Evolutionary conservation across 208 protist genomes (phyloP).

Genomic region (Trypanosoma caninum): DNA sequence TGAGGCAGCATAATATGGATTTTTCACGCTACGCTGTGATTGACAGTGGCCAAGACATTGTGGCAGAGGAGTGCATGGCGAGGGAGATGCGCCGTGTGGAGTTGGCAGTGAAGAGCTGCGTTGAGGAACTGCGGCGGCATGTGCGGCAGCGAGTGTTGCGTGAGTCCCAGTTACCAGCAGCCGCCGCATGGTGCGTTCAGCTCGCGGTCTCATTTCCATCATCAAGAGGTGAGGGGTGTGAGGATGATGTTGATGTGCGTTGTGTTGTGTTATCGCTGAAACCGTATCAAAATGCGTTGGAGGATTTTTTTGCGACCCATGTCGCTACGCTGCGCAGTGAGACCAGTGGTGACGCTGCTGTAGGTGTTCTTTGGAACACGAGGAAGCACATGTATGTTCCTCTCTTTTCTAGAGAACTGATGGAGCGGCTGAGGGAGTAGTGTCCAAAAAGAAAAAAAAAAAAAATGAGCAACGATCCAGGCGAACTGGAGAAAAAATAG

Average conservation of each 20-base stretch:
- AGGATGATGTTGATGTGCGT: constrained; percentile 16
- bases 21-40: constrained; percentile 42
- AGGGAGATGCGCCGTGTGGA: constrained; percentile 43
- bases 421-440: constrained; percentile 41
- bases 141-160: constrained; percentile 17
- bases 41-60: constrained; percentile 35
- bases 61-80: constrained; percentile 42
- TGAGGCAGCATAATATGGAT: constrained; percentile 23
- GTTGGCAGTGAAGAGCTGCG: constrained; percentile 26
- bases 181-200: constrained; percentile 51
- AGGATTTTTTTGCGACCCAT: constrained; percentile 60
- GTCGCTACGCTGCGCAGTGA: constrained; percentile 9
- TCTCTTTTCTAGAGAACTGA: constrained; percentile 52
- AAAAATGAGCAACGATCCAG: constrained; percentile 2
- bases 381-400: constrained; percentile 69
- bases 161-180: constrained; percentile 10
- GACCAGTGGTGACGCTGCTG: background rate
- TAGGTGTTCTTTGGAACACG: constrained; percentile 64
- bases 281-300: constrained; percentile 47
- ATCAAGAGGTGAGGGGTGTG: background rate
- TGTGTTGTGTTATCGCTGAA: constrained; percentile 53
- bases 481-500: no score
- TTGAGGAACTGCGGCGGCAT: constrained; percentile 28
- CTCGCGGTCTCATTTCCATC: constrained; percentile 30
- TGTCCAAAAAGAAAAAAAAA: no score